Percentiles rank a stretch among this genome's conserved stretches.
These are phyloP conservation scores for rapeseed (Brassica napus) DNA, from an alignment of 345 rosid genomes.

Conservation along the genomic window Da-Ae NC_063438.1:1883001-1883500, in stretches of 20 bases:
- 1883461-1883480: too few relatives aligned
- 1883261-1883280: not conserved
- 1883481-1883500: too few relatives aligned
- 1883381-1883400: not conserved
- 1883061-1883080: slow-evolving; percentile 21
- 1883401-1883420: not conserved
- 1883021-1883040: not conserved
- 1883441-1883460: too few relatives aligned
- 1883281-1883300: not conserved
- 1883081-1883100: slow-evolving; percentile 22
- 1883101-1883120: slow-evolving; percentile 38
- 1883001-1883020: slow-evolving; percentile 10
- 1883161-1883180: slow-evolving; percentile 31
- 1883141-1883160: slow-evolving; percentile 23
- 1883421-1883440: too few relatives aligned
- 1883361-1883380: not conserved
- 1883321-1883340: not conserved
- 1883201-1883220: not conserved
- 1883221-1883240: not conserved
- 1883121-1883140: slow-evolving; percentile 33
- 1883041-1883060: slow-evolving; percentile 5
- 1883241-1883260: not conserved
- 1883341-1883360: not conserved
- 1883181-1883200: not conserved
- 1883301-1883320: not conserved